Evolutionary conservation across 1,284 basidiomycete genomes (phyloP), one percentile per base, ranked within the genome.

Genomic region (Ceratobasidium sp.): DNA sequence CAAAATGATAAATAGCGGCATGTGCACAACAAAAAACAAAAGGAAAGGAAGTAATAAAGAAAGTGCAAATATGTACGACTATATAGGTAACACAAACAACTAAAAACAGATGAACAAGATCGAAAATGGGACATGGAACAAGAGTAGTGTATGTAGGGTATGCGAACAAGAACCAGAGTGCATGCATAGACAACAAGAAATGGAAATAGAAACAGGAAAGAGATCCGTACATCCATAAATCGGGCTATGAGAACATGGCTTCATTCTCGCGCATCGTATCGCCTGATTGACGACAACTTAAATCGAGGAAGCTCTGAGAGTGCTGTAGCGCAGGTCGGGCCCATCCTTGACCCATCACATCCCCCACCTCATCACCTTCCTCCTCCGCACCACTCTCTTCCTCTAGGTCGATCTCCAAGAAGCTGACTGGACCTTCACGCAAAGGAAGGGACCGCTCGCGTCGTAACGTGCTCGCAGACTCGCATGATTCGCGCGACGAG

Each of bases 221-320:
- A 8, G 47, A 47, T 24, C 53, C n/a, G 14, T 41, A 24, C 24
- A 41, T 29, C 22, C 60, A 24, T 53, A 65, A 9, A 17, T 15
- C 15, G 24, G 3, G 24, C 45, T 51, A 65, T n/a, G 63, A 7
- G 47, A 65, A 65, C 63, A 65, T 50, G 45, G 54, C 60, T 19
- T 62, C 50, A 27, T 59, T 71, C 24, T 71, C 67, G 53, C 67
- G 54, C 54, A 71, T 57, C 41, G 67, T 71, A 47, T 71, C 67
- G 44, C 67, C 67, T 27, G 67, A 71, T 27, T 59, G 67, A 24
- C 67, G 67, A 59, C 53, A 48, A 44, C 67, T 59, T 14, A 71
- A 27, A 47, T 71, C 67, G 41, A 71, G 54, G 54, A 71, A 71
- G 31, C 67, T 71, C 41, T 57, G 67, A 19, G 67, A 27, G 27